A percentile compares a stretch with the other conserved stretches of the same genome.
Conservation (phyloP, 805 yeast species). For the Yamadazyma paraphyllophila region DNA sequence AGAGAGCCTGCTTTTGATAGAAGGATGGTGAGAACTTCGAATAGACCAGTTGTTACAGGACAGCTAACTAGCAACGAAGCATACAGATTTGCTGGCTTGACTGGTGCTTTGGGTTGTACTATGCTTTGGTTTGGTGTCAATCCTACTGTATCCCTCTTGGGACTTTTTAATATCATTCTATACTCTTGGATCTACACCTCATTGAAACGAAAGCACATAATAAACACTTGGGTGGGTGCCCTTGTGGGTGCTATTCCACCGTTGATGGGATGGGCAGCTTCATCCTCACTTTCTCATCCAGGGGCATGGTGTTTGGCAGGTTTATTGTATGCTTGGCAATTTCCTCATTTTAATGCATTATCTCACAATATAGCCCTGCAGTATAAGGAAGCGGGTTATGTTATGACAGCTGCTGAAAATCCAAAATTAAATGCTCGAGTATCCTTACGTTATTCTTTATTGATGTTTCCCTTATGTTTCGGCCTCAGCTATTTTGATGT, state of each 20-base stretch:
- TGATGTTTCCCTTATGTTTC: slow-evolving; percentile 91
- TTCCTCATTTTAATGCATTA: slow-evolving; percentile 93
- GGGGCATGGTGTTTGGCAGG: slow-evolving; percentile 96
- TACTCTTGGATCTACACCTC: slow-evolving; percentile 93
- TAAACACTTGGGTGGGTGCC: slow-evolving; percentile 98
- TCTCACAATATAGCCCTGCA: slow-evolving; percentile 86
- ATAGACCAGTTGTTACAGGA: slow-evolving; percentile 90
- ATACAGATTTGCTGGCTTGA: slow-evolving; percentile 67
- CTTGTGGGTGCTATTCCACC: slow-evolving; percentile 99
- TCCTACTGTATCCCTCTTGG: slow-evolving; percentile 79
- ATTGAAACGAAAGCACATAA: slow-evolving; percentile 75
- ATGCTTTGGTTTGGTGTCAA: slow-evolving; percentile 80
- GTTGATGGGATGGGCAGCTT: slow-evolving; percentile 96
- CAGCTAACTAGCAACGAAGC: slow-evolving; percentile 74
- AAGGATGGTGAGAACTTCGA: slow-evolving; percentile 82
- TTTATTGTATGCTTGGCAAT: slow-evolving; percentile 94
- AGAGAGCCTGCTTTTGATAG: slow-evolving; percentile 89
- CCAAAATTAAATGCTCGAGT: slow-evolving; percentile 93
- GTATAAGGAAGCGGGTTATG: slow-evolving; percentile 89
- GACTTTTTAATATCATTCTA: slow-evolving; percentile 71
- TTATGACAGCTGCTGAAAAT: slow-evolving; percentile 94
- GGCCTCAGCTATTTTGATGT: slow-evolving; percentile 76
- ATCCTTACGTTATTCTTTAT: slow-evolving; percentile 81
- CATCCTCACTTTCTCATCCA: slow-evolving; percentile 75
- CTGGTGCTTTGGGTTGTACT: slow-evolving; percentile 70